phyloP scores from a whole-genome alignment of 2,329 filamentous ascomycete genomes.

The Cladosporium sp. region DNA sequence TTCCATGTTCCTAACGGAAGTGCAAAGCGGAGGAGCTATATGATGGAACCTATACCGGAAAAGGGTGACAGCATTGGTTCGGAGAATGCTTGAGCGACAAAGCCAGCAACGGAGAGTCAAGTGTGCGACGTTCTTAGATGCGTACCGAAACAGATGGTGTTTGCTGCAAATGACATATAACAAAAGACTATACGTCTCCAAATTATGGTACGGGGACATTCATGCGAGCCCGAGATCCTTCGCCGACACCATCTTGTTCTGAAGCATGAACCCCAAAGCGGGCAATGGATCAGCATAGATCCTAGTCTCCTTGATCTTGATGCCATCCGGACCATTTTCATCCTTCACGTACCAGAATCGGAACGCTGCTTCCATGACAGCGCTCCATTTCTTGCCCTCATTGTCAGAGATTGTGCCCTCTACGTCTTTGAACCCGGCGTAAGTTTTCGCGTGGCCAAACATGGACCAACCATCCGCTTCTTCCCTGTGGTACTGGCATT shows the following conservation, averaged over 20 bases:
- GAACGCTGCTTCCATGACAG: constrained; percentile 29
- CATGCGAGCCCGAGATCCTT: constrained; percentile 7
- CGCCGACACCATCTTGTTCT: background rate
- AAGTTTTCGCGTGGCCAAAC: background rate
- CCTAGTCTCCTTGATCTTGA: constrained; percentile 11
- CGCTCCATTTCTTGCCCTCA: constrained; percentile 32
- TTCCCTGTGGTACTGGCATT: background rate
- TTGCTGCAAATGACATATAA: background rate
- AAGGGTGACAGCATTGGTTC: background rate
- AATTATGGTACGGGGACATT: background rate
- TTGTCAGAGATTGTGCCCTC: background rate
- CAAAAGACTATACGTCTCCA: background rate
- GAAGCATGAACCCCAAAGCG: constrained; percentile 1
- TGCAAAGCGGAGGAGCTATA: constrained; percentile 27
- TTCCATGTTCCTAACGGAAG: constrained; percentile 37
- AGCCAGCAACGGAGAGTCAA: background rate
- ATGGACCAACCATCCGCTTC: background rate
- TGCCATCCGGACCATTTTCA: constrained; percentile 10
- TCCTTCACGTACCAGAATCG: constrained; percentile 30
- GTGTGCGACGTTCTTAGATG: background rate
- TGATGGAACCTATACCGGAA: constrained; percentile 5
- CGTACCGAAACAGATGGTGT: background rate
- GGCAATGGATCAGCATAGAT: constrained; percentile 20
- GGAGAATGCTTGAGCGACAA: background rate
- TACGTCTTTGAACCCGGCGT: background rate